Evolutionary conservation across 2,329 filamentous ascomycete genomes (phyloP).

Genomic region (Hymenoscyphus scutula): DNA sequence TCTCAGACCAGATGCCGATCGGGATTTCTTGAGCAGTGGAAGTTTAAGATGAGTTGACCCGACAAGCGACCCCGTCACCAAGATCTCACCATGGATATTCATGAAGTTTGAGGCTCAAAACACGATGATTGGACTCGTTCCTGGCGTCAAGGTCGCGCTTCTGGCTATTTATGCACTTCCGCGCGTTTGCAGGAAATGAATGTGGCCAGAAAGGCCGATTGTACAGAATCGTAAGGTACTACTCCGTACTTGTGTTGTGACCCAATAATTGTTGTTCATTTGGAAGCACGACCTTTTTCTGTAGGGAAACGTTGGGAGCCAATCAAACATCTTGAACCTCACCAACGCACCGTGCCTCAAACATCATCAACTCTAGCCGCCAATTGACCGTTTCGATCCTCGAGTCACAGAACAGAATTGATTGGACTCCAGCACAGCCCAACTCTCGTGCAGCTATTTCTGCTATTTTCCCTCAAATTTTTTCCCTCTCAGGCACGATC

Average conservation of each 20-base stretch:
- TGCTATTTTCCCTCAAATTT: too few species aligned
- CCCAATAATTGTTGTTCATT: constrained; percentile 2
- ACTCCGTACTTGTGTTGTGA: too few species aligned
- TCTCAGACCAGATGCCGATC: neutral
- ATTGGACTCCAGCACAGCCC: constrained; percentile 16
- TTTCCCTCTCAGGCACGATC: constrained; percentile 4
- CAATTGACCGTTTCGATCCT: constrained; percentile 20
- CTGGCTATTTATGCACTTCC: constrained; percentile 8
- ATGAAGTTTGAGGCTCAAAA: neutral
- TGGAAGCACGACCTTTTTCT: constrained; percentile 1
- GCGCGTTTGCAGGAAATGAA: constrained; percentile 9
- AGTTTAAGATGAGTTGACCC: neutral
- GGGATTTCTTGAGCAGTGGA: neutral
- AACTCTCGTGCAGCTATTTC: neutral
- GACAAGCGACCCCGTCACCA: neutral
- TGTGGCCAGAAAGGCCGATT: constrained; percentile 1
- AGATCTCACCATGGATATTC: too few species aligned
- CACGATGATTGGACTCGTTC: neutral
- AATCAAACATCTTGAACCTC: constrained; percentile 23
- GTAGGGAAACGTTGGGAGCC: constrained; percentile 10
- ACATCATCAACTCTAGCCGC: constrained; percentile 10
- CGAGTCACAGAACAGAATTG: constrained; percentile 14
- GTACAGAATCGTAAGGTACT: neutral
- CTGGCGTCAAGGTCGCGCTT: constrained; percentile 12
- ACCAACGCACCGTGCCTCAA: constrained; percentile 14